Evolutionary conservation across 352 stramenopile species (phyloP), one percentile per base, ranked within the genome.

Genomic region (Pythium biforme): DNA sequence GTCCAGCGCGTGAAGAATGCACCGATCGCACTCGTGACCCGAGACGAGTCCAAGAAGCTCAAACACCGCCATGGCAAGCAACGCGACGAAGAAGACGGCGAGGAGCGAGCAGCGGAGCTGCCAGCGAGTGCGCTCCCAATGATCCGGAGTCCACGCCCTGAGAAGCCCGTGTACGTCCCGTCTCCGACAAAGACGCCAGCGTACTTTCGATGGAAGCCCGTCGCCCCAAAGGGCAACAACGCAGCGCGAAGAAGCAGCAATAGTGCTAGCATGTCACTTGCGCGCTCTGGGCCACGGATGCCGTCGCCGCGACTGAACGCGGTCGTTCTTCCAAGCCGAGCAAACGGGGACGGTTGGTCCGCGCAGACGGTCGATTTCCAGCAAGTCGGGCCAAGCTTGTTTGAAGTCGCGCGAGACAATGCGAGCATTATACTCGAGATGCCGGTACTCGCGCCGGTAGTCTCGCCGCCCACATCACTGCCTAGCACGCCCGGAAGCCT

Each of bases 181-280:
- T 71, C 51, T 1, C 78, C 81, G 11, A 73, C 76, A 7, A 75
- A 77, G 27, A 88, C 79, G 0, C 81, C 79, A 0, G 67, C 78
- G 51, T 90, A 90, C 59, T 90, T 88, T 55, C 74, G 78, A 20
- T 90, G 77, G 81, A 87, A 84, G 31, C 72, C 64, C 3, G 66
- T 76, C 11, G 39, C 50, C 0, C 33, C 23, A n/a, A 46, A 14
- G 14, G 39, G 26, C 0, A 56, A 64, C 43, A 61, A 50, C 8
- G 25, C 43, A 3, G 17, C 34, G 10, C 37, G 26, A 39, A 49
- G n/a, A 23, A 29, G 34, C 33, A 58, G 26, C 6, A 17, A 47
- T 29, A 43, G n/a, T 15, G 46, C 60, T 0, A 22, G 10, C 3
- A 25, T n/a, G 0, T 48, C 60, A 25, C 33, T 41, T 27, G n/a